phyloP scores from a whole-genome alignment of 495 filamentous ascomycete species.

The Xylaria sp. region DNA sequence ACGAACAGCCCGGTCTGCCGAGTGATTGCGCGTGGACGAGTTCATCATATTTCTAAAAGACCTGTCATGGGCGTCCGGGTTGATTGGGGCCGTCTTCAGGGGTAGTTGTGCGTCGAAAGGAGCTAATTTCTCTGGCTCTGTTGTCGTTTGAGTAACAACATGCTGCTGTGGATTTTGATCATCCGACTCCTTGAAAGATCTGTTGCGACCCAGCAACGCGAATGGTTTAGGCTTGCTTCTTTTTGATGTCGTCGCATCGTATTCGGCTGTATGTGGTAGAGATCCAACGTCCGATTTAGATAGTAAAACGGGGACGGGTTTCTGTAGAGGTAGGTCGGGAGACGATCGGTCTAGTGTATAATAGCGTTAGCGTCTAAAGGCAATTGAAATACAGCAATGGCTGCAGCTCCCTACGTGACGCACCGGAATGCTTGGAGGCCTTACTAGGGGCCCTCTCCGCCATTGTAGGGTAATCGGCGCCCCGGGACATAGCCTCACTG shows the following conservation, averaged over 20 bases:
- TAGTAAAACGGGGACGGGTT: constrained; percentile 42
- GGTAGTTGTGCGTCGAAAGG: constrained; percentile 35
- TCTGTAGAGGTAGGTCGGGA: constrained; percentile 46
- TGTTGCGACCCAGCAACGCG: constrained; percentile 68
- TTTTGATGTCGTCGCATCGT: constrained; percentile 46
- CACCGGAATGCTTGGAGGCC: constrained; percentile 56
- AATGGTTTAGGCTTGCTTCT: constrained; percentile 63
- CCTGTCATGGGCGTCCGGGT: constrained; percentile 61
- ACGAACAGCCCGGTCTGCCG: constrained; percentile 64
- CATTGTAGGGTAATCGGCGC: constrained; percentile 47
- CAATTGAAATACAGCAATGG: constrained; percentile 31
- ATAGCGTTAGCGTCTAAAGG: constrained; percentile 27
- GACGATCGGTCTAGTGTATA: constrained; percentile 47
- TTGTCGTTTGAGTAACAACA: constrained; percentile 36
- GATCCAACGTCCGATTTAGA: constrained; percentile 55
- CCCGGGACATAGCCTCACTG: constrained; percentile 54
- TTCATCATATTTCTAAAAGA: constrained; percentile 69
- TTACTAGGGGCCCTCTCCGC: constrained; percentile 46
- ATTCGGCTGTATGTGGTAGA: constrained; percentile 47
- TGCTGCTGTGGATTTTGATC: constrained; percentile 49
- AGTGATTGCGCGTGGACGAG: constrained; percentile 65
- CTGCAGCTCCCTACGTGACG: constrained; percentile 30
- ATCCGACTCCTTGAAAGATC: constrained; percentile 68
- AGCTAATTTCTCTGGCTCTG: constrained; percentile 48
- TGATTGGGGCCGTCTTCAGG: constrained; percentile 66